Percentiles rank a stretch among this genome's conserved stretches.
phyloP scores from a whole-genome alignment of 1,284 basidiomycete genomes.

The Cryptococcus hybrid region DNA sequence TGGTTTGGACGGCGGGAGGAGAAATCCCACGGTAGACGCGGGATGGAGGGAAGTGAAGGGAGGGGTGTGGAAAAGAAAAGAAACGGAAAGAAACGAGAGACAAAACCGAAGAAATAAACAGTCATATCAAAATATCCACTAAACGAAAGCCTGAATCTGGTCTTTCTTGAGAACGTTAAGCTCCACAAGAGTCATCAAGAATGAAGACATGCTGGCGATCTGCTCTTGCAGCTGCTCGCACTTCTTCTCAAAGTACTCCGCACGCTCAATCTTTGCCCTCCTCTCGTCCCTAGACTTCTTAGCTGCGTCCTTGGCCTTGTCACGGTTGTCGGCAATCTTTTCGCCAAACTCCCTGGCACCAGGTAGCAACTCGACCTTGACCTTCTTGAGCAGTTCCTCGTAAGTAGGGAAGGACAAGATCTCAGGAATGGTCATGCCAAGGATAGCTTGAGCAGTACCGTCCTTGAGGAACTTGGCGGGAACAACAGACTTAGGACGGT shows the following conservation, averaged over 20 bases:
- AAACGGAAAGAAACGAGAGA: background rate
- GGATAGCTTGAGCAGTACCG: slow-evolving; percentile 31
- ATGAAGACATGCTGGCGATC: slow-evolving; percentile 22
- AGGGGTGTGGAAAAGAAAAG: slow-evolving; percentile 1
- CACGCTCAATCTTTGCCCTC: slow-evolving; percentile 32
- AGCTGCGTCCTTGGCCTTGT: slow-evolving; percentile 42
- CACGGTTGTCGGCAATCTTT: slow-evolving; percentile 37
- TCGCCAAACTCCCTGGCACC: slow-evolving; percentile 37
- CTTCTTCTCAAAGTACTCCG: slow-evolving; percentile 33
- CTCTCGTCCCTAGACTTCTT: slow-evolving; percentile 43
- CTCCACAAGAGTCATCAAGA: slow-evolving; percentile 26
- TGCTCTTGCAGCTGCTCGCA: slow-evolving; percentile 26
- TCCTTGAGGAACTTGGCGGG: slow-evolving; percentile 41
- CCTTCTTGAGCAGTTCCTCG: slow-evolving; percentile 24
- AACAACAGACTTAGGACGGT: slow-evolving; percentile 39
- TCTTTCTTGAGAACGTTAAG: slow-evolving; percentile 23
- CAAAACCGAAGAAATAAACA: slow-evolving; percentile 1
- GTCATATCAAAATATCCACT: background rate
- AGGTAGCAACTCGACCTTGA: slow-evolving; percentile 20
- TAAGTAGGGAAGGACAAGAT: slow-evolving; percentile 34
- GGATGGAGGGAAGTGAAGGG: slow-evolving; percentile 1
- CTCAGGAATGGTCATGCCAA: slow-evolving; percentile 30
- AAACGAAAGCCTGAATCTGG: slow-evolving; percentile 21
- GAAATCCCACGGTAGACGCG: background rate
- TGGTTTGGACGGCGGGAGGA: background rate